A percentile compares a stretch with the other conserved stretches of the same genome.
These are phyloP conservation scores for Barnettozyma pratensis DNA, from an alignment of 805 yeast species.

Conservation along the genomic window DNA sequence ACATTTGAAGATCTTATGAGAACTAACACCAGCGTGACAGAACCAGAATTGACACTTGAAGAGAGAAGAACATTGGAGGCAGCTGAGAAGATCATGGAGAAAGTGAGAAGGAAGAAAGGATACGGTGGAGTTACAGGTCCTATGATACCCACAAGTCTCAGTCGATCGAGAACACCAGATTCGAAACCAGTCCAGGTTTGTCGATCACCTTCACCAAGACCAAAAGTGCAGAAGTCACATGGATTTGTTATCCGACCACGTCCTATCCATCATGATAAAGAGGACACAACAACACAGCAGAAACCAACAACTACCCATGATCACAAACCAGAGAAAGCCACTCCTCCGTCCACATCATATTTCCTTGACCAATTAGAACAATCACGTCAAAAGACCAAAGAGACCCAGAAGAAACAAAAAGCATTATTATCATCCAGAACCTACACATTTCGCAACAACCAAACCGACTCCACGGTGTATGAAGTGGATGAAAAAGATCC, in stretches of 20 bases:
- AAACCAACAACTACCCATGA: too few relatives aligned
- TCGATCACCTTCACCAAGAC: slow-evolving; percentile 4
- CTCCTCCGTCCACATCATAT: slow-evolving; percentile 19
- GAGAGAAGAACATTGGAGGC: slow-evolving; percentile 1
- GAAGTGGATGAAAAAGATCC: slow-evolving; percentile 37
- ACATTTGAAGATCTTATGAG: too few relatives aligned
- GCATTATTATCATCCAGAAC: slow-evolving; percentile 32
- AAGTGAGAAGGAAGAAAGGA: neutral
- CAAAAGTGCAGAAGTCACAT: neutral
- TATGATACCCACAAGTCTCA: neutral
- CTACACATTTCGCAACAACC: slow-evolving; percentile 33
- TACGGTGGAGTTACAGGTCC: neutral
- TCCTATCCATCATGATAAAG: neutral
- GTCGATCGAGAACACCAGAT: neutral
- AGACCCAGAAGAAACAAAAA: slow-evolving; percentile 18
- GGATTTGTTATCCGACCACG: neutral
- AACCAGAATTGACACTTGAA: neutral
- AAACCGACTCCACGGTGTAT: slow-evolving; percentile 11
- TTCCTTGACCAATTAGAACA: slow-evolving; percentile 28
- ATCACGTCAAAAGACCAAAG: slow-evolving; percentile 22
- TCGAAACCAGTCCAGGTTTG: neutral
- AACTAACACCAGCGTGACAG: neutral
- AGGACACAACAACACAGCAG: neutral
- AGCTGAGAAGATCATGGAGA: neutral
- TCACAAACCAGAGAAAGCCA: too few relatives aligned